phyloP scores from a whole-genome alignment of 345 rosid species.

The Bretschneidera sinensis region DNA sequence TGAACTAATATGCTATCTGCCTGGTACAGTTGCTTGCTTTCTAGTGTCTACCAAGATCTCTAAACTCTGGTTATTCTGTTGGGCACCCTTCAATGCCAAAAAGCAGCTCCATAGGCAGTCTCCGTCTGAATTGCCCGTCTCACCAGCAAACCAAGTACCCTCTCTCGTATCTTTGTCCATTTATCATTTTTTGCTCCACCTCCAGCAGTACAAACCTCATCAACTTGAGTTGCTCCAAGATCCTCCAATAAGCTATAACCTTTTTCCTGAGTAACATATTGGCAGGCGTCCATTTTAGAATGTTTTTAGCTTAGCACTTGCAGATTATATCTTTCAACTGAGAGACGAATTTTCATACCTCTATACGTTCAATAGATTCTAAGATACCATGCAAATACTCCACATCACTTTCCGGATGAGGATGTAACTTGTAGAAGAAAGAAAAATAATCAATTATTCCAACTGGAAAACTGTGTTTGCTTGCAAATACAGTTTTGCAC shows the following conservation, averaged over 20 bases:
- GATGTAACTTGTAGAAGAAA: slow-evolving; percentile 53
- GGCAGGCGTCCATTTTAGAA: no score
- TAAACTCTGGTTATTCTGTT: slow-evolving; percentile 5
- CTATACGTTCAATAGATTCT: slow-evolving; percentile 86
- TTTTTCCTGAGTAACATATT: slow-evolving; percentile 62
- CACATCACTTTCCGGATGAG: slow-evolving; percentile 72
- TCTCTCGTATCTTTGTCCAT: slow-evolving; percentile 71
- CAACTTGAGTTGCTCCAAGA: slow-evolving; percentile 72
- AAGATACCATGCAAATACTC: slow-evolving; percentile 86
- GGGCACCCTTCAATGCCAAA: slow-evolving; percentile 69
- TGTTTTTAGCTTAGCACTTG: no score
- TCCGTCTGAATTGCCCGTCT: slow-evolving; percentile 64
- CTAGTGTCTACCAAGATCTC: not conserved
- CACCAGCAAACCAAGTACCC: slow-evolving; percentile 70
- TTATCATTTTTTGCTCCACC: slow-evolving; percentile 81
- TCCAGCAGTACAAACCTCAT: slow-evolving; percentile 81
- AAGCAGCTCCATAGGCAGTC: slow-evolving; percentile 91
- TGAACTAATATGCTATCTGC: no score
- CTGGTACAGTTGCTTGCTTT: no score
- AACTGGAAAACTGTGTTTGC: no score
- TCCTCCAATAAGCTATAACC: slow-evolving; percentile 66
- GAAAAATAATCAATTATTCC: not conserved
- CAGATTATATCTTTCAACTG: no score
- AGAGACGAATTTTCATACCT: slow-evolving; percentile 37
- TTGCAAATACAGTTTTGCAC: no score